These are phyloP conservation scores for Penicillium hesseltinei DNA, from an alignment of 2,329 filamentous ascomycete genomes.

Conservation along the genomic window DNA sequence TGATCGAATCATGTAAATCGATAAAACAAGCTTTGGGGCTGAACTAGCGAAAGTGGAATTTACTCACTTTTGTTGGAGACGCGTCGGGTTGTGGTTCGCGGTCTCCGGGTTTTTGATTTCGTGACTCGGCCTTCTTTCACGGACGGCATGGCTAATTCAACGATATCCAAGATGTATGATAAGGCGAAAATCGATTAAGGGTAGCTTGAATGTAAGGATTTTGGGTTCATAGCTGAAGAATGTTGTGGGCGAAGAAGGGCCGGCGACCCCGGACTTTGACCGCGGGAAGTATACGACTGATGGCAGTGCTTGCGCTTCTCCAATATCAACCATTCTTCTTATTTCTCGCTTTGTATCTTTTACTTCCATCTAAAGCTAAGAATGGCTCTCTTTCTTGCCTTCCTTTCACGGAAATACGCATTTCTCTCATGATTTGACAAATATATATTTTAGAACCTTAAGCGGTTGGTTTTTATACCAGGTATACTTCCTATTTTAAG, in stretches of 20 bases:
- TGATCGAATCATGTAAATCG: neutral
- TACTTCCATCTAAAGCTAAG: neutral
- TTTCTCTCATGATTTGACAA: too few relatives aligned
- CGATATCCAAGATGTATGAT: neutral
- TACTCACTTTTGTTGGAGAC: constrained; percentile 20
- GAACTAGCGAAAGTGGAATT: neutral
- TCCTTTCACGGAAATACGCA: too few relatives aligned
- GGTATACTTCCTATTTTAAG: neutral
- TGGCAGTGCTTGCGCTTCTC: neutral
- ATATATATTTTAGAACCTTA: neutral
- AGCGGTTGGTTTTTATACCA: too few relatives aligned
- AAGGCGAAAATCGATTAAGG: neutral
- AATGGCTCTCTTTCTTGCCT: too few relatives aligned
- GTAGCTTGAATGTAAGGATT: neutral
- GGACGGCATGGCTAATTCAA: constrained; percentile 1
- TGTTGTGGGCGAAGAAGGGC: neutral
- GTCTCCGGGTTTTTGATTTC: constrained; percentile 19
- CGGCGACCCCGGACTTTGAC: neutral
- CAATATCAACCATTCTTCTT: neutral
- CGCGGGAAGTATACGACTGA: neutral
- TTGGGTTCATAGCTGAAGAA: neutral
- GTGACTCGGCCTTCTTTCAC: constrained; percentile 25
- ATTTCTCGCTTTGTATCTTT: neutral
- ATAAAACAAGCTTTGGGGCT: neutral
- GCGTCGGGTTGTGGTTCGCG: constrained; percentile 16